phyloP scores from a whole-genome alignment of 345 rosid genomes.

The Hevea brasiliensis region DNA sequence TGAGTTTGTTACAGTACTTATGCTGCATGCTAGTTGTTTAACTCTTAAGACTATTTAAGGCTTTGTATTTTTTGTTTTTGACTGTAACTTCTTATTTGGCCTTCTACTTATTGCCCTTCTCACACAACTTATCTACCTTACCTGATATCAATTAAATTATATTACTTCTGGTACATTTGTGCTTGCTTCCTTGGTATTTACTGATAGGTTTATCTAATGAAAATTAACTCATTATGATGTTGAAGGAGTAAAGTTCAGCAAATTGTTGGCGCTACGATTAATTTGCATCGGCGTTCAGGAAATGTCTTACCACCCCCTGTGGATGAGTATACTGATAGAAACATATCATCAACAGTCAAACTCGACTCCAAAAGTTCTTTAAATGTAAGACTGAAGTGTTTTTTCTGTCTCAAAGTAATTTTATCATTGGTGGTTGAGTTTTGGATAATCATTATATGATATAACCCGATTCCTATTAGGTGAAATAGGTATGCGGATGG shows the following conservation, averaged over 20 bases:
- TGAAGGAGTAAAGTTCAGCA: constrained; percentile 35
- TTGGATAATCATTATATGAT: background rate
- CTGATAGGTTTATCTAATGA: background rate
- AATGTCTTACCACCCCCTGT: constrained; percentile 29
- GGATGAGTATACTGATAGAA: constrained; percentile 21
- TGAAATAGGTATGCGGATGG: background rate
- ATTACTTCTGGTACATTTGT: background rate
- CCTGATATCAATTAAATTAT: background rate
- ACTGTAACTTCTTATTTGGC: background rate
- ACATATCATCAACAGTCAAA: constrained; percentile 12
- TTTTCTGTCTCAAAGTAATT: background rate
- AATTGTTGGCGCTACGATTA: constrained; percentile 25
- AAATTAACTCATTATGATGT: background rate
- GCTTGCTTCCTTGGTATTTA: background rate
- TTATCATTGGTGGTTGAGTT: background rate
- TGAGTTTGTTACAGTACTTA: background rate
- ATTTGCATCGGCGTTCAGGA: constrained; percentile 29
- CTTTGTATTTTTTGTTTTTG: background rate
- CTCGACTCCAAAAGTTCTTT: constrained; percentile 7
- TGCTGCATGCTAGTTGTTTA: background rate
- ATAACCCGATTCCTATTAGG: background rate
- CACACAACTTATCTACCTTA: background rate
- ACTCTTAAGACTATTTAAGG: background rate
- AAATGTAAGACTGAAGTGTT: constrained; percentile 16
- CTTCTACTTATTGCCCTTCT: background rate